A percentile compares a stretch with the other conserved stretches of the same genome.
These are phyloP conservation scores for Wickerhamomyces silvicola DNA, from an alignment of 805 yeast species.

Conservation along the genomic window DNA sequence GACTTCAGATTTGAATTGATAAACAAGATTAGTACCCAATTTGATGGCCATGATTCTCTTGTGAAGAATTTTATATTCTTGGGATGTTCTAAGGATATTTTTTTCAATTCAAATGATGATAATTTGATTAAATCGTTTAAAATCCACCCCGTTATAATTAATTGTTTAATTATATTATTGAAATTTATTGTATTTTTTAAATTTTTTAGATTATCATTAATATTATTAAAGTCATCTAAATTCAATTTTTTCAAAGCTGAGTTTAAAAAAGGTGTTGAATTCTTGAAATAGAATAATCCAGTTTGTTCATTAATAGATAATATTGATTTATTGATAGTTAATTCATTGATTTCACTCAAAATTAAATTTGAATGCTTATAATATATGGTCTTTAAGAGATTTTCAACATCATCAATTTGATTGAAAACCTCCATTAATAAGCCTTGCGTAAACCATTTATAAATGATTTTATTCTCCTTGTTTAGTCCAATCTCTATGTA, in stretches of 20 bases:
- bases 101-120: constrained; percentile 38
- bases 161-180: constrained; percentile 50
- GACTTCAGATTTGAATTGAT: constrained; percentile 24
- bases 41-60: constrained; percentile 29
- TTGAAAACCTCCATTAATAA: constrained; percentile 26
- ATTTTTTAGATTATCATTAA: constrained; percentile 16
- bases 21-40: constrained; percentile 33
- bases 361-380: constrained; percentile 33
- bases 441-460: constrained; percentile 62
- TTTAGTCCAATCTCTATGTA: constrained; percentile 59
- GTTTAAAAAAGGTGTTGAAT: constrained; percentile 32
- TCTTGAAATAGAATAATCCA: constrained; percentile 38
- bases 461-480: constrained; percentile 38
- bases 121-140: constrained; percentile 48
- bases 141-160: constrained; percentile 71
- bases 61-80: constrained; percentile 29
- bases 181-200: constrained; percentile 34
- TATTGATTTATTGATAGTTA: constrained; percentile 22
- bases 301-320: constrained; percentile 22
- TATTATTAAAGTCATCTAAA: constrained; percentile 20
- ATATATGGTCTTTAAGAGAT: constrained; percentile 32
- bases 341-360: constrained; percentile 26
- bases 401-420: constrained; percentile 28
- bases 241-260: constrained; percentile 17
- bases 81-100: constrained; percentile 13